Base-by-base conservation (phyloP, 176 grass and related monocot genomes). In the Rhipidocladum racemiflorum region DNA sequence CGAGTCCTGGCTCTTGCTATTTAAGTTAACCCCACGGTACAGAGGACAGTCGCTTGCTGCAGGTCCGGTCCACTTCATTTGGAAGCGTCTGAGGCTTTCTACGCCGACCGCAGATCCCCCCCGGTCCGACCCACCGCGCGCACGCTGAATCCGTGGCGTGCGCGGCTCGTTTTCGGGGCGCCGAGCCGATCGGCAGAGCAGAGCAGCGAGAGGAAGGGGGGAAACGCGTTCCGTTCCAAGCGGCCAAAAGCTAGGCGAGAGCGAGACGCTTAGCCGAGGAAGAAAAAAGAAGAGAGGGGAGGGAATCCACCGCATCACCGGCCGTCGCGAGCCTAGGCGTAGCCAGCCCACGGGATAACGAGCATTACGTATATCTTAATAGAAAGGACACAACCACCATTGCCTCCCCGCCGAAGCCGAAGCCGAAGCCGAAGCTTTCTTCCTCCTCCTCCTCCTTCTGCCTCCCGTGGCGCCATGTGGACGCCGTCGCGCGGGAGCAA, bases 401-500 rank as follows among this genome's bases (percentile, higher is more conserved):
- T 65, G 61, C 44, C 9, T 60, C 61, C 39, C 60, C 75, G 59
- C 59, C 27, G 18, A 78, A 64, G 74, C 57, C 30, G 30, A 30
- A 30, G 74, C 57, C 30, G 30, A 30, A 30, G 30, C 32, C 59
- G 6, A 39, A 45, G 40, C 2, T 50, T 65, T 59, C 57, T 1
- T 34, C 6, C n/a, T 57, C 4, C 14, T 39, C 4, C 46, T 35
- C 0, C 40, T 49, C 28, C 39, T n/a, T 21, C 39, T n/a, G 23
- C 43, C 25, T 24, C 43, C 27, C 25, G 43, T 14, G 39, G 77
- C 7, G 40, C 75, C 76, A 92, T 92, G 95, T 84, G 92, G 89
- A 93, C 91, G 85, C 83, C 90, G 82, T 72, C 88, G 75, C 87
- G 90, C 54, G 85, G 87, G 60, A 94, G 90, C 84, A 88, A 85